Evolutionary conservation across 1,139 yeast species (phyloP).

Genomic region (Blastobotrys malaysiensis): DNA sequence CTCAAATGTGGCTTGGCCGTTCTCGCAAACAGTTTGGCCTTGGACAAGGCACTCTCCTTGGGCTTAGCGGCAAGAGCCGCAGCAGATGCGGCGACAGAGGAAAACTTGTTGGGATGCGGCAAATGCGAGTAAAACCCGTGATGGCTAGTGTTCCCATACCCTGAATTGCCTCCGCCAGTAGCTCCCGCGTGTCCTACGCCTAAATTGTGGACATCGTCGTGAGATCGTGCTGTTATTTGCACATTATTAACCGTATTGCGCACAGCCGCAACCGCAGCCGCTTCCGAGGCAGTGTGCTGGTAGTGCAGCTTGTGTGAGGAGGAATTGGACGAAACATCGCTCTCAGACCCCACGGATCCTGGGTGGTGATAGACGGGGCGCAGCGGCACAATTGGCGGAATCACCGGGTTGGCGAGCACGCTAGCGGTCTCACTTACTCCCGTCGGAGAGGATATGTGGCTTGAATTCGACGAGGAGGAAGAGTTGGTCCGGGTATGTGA

Average conservation of each 20-base stretch:
- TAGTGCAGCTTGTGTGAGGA: conserved; percentile 8
- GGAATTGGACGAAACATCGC: conserved; percentile 10
- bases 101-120: conserved; percentile 22
- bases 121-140: conserved; percentile 17
- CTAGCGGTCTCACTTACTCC: background rate
- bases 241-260: conserved; percentile 14
- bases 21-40: conserved; percentile 35
- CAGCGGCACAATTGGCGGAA: conserved; percentile 3
- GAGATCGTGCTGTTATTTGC: conserved; percentile 7
- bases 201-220: conserved; percentile 6
- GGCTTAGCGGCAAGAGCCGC: conserved; percentile 29
- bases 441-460: conserved; percentile 13
- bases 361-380: background rate
- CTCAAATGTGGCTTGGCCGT: conserved; percentile 30
- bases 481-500: conserved; percentile 30
- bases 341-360: conserved; percentile 5
- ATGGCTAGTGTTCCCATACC: background rate
- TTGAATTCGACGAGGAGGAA: conserved; percentile 25
- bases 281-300: conserved; percentile 19
- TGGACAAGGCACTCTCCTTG: conserved; percentile 29
- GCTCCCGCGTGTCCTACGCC: background rate
- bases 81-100: conserved; percentile 27
- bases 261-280: conserved; percentile 23
- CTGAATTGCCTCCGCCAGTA: background rate
- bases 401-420: background rate